These are phyloP conservation scores for Passiflora organensis DNA, from an alignment of 345 rosid genomes.

Conservation along the genomic window DNA sequence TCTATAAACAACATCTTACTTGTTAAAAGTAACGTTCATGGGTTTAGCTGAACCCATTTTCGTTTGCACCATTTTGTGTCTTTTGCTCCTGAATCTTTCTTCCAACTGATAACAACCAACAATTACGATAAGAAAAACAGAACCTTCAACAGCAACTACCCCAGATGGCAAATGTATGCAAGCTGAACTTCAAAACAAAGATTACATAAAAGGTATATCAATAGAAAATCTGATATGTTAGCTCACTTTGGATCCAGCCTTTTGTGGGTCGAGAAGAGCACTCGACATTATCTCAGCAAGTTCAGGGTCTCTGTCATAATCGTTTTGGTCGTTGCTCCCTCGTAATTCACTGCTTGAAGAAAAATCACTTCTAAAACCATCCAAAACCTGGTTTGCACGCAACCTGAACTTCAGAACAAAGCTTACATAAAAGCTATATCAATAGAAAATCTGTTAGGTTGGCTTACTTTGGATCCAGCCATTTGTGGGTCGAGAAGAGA, in stretches of 20 bases:
- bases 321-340: too few species aligned
- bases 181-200: neutral
- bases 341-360: too few species aligned
- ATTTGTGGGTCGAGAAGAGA: conserved; percentile 69
- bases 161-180: neutral
- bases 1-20: too few species aligned
- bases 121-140: neutral
- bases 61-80: conserved; percentile 66
- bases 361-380: too few species aligned
- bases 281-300: conserved; percentile 78
- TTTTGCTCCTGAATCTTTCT: conserved; percentile 77
- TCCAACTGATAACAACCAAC: conserved; percentile 54
- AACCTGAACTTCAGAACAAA: neutral
- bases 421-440: neutral
- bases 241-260: conserved; percentile 66
- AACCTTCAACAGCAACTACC: neutral
- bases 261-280: conserved; percentile 66
- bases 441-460: neutral
- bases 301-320: conserved; percentile 81
- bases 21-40: conserved; percentile 72
- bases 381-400: too few species aligned
- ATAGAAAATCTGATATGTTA: neutral
- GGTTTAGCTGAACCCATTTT: conserved; percentile 79
- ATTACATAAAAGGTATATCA: neutral
- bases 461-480: conserved; percentile 63